phyloP scores from a whole-genome alignment of 441 rosid species.

The Populus hybrid region DNA sequence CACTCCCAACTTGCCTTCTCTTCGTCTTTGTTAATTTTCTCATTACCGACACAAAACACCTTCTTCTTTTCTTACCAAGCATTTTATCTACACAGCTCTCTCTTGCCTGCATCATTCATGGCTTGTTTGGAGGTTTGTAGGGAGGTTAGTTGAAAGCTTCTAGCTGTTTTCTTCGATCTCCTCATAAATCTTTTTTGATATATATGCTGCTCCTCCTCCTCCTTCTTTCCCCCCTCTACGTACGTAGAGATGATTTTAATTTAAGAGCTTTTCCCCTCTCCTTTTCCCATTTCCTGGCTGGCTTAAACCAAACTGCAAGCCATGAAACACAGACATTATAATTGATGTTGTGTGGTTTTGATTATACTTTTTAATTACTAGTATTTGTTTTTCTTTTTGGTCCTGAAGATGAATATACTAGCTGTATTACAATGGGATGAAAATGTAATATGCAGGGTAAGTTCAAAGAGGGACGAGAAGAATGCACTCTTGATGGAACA shows the following conservation, averaged over 20 bases:
- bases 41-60: not conserved
- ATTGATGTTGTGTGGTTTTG: not conserved
- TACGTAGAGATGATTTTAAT: too few species aligned
- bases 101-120: slow-evolving; percentile 29
- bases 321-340: not conserved
- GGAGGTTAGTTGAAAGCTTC: slow-evolving; percentile 40
- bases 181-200: not conserved
- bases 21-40: slow-evolving; percentile 21
- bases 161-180: not conserved
- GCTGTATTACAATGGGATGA: not conserved
- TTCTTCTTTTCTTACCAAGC: slow-evolving; percentile 10
- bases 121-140: slow-evolving; percentile 53
- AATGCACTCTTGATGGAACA: slow-evolving; percentile 66
- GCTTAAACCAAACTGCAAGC: not conserved
- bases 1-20: slow-evolving; percentile 24
- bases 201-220: not conserved
- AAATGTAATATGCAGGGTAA: slow-evolving; percentile 28
- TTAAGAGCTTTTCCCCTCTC: not conserved
- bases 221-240: not conserved
- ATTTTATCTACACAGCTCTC: slow-evolving; percentile 2
- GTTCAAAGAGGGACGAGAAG: slow-evolving; percentile 38
- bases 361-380: not conserved
- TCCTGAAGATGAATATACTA: not conserved
- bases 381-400: not conserved
- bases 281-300: not conserved